Base-by-base conservation (phyloP, 2,329 filamentous ascomycete species). In the Peltaster fructicola region DNA sequence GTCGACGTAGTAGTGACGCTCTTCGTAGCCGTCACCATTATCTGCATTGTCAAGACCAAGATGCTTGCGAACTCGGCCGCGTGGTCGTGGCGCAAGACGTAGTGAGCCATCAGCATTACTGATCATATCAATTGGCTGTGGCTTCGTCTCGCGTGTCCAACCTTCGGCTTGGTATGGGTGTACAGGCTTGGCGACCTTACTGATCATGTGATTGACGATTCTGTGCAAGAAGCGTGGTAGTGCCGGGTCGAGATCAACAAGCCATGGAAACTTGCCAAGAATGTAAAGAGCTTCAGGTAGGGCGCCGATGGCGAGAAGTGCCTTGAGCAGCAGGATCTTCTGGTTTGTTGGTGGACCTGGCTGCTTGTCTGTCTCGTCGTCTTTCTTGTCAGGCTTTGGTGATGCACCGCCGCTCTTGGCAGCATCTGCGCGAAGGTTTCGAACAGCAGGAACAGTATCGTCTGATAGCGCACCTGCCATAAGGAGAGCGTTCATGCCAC, bases 1-100 rank as follows among this genome's bases (percentile, higher is more conserved):
- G 39, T 95, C 88, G 30, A 92, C 82, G 73, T 88, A 93, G 50
- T 98, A 98, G 47, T 90, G 95, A 16, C 77, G 70, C 48, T 93
- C 95, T 25, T 77, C 63, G 8, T 59, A 68, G n/a, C 65, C 63
- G 11, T 73, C 79, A 27, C 72, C 73, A 14, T 69, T 70, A 41
- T 88, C 79, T 34, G 64, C 64, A 37, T 69, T 73, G 39, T 92
- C 84, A 4, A 81, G 69, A 39, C 76, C 74, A 4, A 82, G 77
- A 85, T 85, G 93, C 32, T 78, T 68, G 8, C 27, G 27, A 10
- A 23, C 22, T 10, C 27, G 3, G 63, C 54, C 14, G 69, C 60
- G 25, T 70, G 61, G 17, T 32, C 37, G 48, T 56, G 17, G 76
- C 56, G 35, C 65, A 31, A 13, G 23, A 24, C 8, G 72, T 30